Conservation (phyloP, 108 stramenopile species). For the Skeletonema costatum region DNA sequence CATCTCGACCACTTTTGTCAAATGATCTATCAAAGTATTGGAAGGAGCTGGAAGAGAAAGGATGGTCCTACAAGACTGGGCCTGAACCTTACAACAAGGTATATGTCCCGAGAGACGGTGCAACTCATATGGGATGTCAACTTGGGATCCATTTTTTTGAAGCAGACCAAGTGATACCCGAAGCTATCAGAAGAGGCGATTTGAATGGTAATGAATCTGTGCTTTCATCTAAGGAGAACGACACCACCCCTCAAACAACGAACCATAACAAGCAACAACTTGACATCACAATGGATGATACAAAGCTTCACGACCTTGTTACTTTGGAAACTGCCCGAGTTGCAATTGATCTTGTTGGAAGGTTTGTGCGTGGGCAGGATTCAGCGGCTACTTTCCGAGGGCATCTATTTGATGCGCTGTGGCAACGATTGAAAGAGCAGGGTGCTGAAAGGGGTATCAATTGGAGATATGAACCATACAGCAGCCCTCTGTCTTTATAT, state of each 20-base stretch:
- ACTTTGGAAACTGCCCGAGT: slow-evolving; percentile 23
- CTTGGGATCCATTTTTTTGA: slow-evolving; percentile 48
- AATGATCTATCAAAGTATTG: slow-evolving; percentile 12
- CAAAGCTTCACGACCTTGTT: slow-evolving; percentile 21
- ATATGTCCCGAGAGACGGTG: slow-evolving; percentile 46
- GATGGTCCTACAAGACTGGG: slow-evolving; percentile 41
- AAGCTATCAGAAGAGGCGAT: slow-evolving; percentile 26
- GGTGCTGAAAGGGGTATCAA: slow-evolving; percentile 8
- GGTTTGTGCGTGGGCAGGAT: slow-evolving; percentile 13
- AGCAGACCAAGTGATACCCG: slow-evolving; percentile 26
- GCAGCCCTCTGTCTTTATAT: slow-evolving; percentile 8
- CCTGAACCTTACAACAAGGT: slow-evolving; percentile 50
- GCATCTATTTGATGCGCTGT: slow-evolving; percentile 22
- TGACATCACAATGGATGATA: slow-evolving; percentile 19
- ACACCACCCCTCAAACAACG: background rate
- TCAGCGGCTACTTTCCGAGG: slow-evolving; percentile 19
- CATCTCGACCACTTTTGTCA: background rate
- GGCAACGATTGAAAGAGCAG: slow-evolving; percentile 37
- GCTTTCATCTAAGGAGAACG: background rate
- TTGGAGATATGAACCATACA: slow-evolving; percentile 34
- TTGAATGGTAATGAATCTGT: background rate
- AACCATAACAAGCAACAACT: background rate
- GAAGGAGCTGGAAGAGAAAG: slow-evolving; percentile 30
- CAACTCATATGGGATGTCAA: slow-evolving; percentile 30
- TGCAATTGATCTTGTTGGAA: slow-evolving; percentile 11